Evolutionary conservation across 1,284 basidiomycete species (phyloP).

Genomic region (Apiotrichum gracile): DNA sequence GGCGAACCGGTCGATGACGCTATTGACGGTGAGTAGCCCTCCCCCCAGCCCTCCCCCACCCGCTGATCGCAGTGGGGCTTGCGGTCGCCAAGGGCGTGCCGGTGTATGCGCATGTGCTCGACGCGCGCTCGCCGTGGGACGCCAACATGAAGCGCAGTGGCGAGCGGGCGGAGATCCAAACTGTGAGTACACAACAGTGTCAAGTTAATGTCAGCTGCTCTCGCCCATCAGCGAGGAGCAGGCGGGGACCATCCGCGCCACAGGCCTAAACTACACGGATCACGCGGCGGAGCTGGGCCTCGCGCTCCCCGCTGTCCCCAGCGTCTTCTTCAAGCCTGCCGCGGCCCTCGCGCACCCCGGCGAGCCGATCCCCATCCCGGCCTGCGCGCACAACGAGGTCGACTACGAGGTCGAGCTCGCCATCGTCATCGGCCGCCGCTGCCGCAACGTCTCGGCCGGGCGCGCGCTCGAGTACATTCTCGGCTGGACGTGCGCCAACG

Average conservation of each 20-base stretch:
- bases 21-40: conserved; percentile 26
- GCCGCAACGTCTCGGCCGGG: conserved; percentile 66
- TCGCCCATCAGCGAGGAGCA: conserved; percentile 30
- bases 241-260: conserved; percentile 30
- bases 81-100: conserved; percentile 22
- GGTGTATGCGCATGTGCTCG: conserved; percentile 22
- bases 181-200: not conserved
- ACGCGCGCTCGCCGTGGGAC: conserved; percentile 21
- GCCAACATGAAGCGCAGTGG: conserved; percentile 3
- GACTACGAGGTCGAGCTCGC: conserved; percentile 87
- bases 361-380: conserved; percentile 62
- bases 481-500: conserved; percentile 72
- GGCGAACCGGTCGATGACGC: conserved; percentile 28
- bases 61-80: conserved; percentile 29
- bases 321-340: conserved; percentile 74
- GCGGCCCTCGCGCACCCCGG: conserved; percentile 65
- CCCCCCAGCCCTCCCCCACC: not conserved
- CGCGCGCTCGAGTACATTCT: conserved; percentile 76
- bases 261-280: conserved; percentile 31
- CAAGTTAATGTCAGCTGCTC: conserved; percentile 19
- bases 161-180: conserved; percentile 1
- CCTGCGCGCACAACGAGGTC: conserved; percentile 59
- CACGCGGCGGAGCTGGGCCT: conserved; percentile 24
- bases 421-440: conserved; percentile 73
- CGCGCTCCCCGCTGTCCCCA: conserved; percentile 54